Percentiles rank a stretch among this genome's conserved stretches.
phyloP scores from a whole-genome alignment of 169 alveolate genomes.

The Cryptosporidium tyzzeri region DNA sequence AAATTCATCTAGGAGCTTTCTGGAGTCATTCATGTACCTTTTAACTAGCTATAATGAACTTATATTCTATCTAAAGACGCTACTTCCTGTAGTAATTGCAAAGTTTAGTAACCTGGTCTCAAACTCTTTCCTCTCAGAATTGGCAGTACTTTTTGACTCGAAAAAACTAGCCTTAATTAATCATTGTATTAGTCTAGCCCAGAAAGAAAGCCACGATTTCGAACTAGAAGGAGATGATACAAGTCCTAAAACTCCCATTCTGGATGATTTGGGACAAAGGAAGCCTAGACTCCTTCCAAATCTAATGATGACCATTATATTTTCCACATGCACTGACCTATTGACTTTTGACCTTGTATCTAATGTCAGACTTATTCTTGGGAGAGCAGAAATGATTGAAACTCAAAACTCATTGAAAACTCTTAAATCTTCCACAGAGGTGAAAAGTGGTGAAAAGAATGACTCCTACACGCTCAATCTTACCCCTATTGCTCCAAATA shows the following conservation, averaged over 20 bases:
- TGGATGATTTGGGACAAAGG: not conserved
- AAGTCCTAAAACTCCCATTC: conserved; percentile 9
- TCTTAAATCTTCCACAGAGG: not conserved
- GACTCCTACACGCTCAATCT: not conserved
- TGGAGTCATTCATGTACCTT: conserved; percentile 63
- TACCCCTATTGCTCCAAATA: conserved; percentile 45
- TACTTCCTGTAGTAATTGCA: conserved; percentile 41
- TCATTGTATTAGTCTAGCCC: conserved; percentile 2
- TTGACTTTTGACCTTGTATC: conserved; percentile 50
- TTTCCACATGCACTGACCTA: conserved; percentile 45
- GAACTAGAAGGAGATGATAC: not conserved
- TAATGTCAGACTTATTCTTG: conserved; percentile 30
- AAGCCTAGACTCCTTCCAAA: conserved; percentile 16
- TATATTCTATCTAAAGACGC: conserved; percentile 31
- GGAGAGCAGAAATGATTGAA: conserved; percentile 62
- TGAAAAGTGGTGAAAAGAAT: not conserved
- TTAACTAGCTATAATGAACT: conserved; percentile 44
- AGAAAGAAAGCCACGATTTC: not conserved
- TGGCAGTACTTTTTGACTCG: conserved; percentile 33
- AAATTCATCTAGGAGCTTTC: conserved; percentile 49
- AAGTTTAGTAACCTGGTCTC: conserved; percentile 15
- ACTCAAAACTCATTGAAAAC: conserved; percentile 13
- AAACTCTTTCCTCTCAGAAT: conserved; percentile 2
- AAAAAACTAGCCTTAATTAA: conserved; percentile 1
- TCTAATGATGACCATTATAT: conserved; percentile 43